These are phyloP conservation scores for Salix purpurea DNA, from an alignment of 345 rosid species.

Conservation along the genomic window DNA sequence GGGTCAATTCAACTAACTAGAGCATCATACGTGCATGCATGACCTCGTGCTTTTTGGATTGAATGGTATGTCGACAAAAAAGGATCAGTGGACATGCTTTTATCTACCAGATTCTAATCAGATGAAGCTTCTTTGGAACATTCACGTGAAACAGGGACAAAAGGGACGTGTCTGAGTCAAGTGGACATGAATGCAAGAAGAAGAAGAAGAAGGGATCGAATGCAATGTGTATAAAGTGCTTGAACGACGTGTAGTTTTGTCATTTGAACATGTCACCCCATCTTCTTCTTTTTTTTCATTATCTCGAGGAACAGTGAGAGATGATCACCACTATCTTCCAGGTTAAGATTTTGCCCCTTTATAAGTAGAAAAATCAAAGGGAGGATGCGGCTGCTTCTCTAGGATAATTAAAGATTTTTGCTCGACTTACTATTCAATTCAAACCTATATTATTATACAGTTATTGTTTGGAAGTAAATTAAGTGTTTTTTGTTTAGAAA, in stretches of 20 bases:
- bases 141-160: background rate
- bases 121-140: background rate
- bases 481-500: no score
- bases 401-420: background rate
- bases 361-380: background rate
- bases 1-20: background rate
- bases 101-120: background rate
- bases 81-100: background rate
- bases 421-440: background rate
- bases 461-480: no score
- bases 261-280: background rate
- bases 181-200: no score
- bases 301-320: background rate
- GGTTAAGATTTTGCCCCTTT: slow-evolving; percentile 8
- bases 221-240: background rate
- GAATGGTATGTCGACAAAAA: background rate
- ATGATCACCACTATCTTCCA: slow-evolving; percentile 1
- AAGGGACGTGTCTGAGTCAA: background rate
- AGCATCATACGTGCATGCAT: background rate
- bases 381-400: background rate
- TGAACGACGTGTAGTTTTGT: background rate
- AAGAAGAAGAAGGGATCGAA: no score
- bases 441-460: background rate
- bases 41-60: background rate
- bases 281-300: background rate